Conservation (phyloP, 768 basidiomycete genomes). For the Naganishia vaughanmartiniae region DNA sequence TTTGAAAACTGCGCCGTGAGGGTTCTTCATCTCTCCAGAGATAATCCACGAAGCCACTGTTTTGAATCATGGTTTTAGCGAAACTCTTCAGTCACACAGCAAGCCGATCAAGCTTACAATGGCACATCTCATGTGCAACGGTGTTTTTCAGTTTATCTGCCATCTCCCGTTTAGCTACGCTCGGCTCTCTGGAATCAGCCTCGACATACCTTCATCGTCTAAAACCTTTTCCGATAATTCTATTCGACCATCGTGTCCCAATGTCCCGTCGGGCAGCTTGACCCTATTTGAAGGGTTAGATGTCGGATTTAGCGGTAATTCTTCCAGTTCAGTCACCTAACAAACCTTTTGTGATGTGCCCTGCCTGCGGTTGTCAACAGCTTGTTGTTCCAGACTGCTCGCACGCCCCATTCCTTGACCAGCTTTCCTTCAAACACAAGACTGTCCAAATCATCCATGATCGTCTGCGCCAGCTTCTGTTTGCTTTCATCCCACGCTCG, state of each 20-base stretch:
- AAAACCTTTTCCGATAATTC: conserved; percentile 79
- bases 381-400: conserved; percentile 51
- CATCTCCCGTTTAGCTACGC: neutral
- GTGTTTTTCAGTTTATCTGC: conserved; percentile 77
- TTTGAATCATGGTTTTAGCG: neutral
- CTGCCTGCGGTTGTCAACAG: conserved; percentile 54
- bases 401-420: conserved; percentile 35
- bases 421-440: conserved; percentile 47
- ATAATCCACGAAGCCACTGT: conserved; percentile 77
- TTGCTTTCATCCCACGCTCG: conserved; percentile 39
- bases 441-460: conserved; percentile 46
- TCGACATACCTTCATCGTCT: conserved; percentile 65
- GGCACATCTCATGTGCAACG: conserved; percentile 88
- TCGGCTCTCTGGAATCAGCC: neutral
- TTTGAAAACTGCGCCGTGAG: conserved; percentile 71
- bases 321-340: neutral
- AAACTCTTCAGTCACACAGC: neutral
- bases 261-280: conserved; percentile 28
- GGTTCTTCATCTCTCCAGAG: conserved; percentile 65
- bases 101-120: conserved; percentile 51
- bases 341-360: conserved; percentile 47
- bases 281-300: neutral
- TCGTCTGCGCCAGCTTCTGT: conserved; percentile 35
- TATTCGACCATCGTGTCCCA: conserved; percentile 53
- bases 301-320: conserved; percentile 1